These are phyloP conservation scores for Xerocomus nothofagi DNA, from an alignment of 1,284 basidiomycete species.

Conservation along the genomic window DNA sequence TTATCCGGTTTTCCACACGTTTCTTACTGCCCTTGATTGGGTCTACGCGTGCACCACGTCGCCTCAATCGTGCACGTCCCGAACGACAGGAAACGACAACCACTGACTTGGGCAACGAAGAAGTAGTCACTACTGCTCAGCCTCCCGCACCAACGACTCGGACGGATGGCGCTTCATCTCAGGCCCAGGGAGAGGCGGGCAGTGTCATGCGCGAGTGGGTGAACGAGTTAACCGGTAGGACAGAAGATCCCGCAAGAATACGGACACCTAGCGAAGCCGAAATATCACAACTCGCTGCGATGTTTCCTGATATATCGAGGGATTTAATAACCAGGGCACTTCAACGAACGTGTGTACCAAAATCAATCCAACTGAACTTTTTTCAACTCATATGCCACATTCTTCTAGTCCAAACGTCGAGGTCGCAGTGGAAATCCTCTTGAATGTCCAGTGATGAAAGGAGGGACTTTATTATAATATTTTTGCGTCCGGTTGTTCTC, in stretches of 20 bases:
- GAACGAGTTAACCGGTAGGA: constrained; percentile 70
- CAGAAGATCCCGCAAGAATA: constrained; percentile 53
- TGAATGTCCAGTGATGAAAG: constrained; percentile 41
- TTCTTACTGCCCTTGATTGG: constrained; percentile 67
- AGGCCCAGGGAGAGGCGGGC: constrained; percentile 25
- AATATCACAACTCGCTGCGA: constrained; percentile 68
- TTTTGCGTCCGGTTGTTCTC: neutral
- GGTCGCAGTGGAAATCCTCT: constrained; percentile 77
- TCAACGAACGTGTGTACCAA: constrained; percentile 71
- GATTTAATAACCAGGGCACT: constrained; percentile 77
- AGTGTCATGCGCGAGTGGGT: constrained; percentile 80
- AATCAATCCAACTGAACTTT: neutral
- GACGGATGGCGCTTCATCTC: constrained; percentile 8
- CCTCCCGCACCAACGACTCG: constrained; percentile 30
- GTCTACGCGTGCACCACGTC: constrained; percentile 52
- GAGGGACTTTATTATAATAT: neutral
- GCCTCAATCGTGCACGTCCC: constrained; percentile 59
- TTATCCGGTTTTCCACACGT: constrained; percentile 52
- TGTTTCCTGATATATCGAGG: constrained; percentile 81
- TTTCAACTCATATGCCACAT: constrained; percentile 7
- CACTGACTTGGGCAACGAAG: constrained; percentile 41
- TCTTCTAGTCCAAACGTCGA: constrained; percentile 67
- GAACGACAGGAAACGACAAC: constrained; percentile 37
- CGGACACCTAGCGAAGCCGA: constrained; percentile 74
- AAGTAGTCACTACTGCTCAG: constrained; percentile 58